A percentile compares a stretch with the other conserved stretches of the same genome.
These are phyloP conservation scores for Clitopilus passeckerianus DNA, from an alignment of 768 basidiomycete genomes.

Conservation along the genomic window DNA sequence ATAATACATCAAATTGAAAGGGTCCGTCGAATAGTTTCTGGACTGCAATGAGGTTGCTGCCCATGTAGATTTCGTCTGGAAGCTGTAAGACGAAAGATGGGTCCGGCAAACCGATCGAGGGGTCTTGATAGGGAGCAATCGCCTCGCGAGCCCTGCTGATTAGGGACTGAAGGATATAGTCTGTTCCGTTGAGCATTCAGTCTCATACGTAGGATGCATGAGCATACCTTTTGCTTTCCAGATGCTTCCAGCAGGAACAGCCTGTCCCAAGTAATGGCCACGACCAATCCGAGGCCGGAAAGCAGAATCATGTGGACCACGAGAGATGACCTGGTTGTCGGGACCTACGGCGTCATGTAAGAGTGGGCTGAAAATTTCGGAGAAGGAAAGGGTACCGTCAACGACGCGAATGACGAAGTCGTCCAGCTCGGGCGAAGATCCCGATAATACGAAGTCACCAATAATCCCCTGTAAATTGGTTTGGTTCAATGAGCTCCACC, in stretches of 20 bases:
- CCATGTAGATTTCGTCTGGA: conserved; percentile 65
- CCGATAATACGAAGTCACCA: conserved; percentile 65
- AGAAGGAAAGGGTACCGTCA: conserved; percentile 47
- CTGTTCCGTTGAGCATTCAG: conserved; percentile 28
- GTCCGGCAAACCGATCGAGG: conserved; percentile 52
- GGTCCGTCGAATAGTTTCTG: conserved; percentile 83
- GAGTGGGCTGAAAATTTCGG: background rate
- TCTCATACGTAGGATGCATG: background rate
- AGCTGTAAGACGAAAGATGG: conserved; percentile 77
- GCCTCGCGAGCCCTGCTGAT: conserved; percentile 50
- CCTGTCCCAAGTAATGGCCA: conserved; percentile 65
- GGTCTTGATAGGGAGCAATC: conserved; percentile 50
- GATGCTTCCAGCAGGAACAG: conserved; percentile 55
- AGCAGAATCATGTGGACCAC: conserved; percentile 49
- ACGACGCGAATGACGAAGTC: conserved; percentile 77
- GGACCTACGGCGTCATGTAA: conserved; percentile 37
- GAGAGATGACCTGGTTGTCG: conserved; percentile 46
- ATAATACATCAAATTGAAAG: conserved; percentile 89
- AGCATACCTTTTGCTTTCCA: conserved; percentile 80
- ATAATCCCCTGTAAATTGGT: conserved; percentile 57
- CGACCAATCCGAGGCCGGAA: conserved; percentile 64
- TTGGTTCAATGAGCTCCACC: conserved; percentile 1
- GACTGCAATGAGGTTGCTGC: conserved; percentile 80
- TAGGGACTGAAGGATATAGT: conserved; percentile 57
- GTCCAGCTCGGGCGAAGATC: conserved; percentile 73